Evolutionary conservation across 495 filamentous ascomycete genomes (phyloP).

Genomic region (Astrothelium subdiscretum): DNA sequence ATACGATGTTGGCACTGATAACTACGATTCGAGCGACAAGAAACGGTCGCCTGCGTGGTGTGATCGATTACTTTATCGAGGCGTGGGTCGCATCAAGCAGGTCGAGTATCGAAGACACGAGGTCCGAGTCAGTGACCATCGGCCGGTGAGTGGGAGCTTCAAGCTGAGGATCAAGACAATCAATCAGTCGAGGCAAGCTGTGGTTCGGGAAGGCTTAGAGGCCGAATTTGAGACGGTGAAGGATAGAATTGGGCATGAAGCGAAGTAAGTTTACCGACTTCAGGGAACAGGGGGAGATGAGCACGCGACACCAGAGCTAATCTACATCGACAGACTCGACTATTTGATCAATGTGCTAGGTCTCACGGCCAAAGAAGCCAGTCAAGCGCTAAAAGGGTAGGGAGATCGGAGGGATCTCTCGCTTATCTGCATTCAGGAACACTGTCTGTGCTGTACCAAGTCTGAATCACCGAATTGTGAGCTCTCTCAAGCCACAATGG

Average conservation of each 20-base stretch:
- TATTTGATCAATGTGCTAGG: slow-evolving; percentile 28
- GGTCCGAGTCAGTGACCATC: slow-evolving; percentile 79
- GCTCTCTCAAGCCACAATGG: neutral
- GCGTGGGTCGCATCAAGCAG: slow-evolving; percentile 71
- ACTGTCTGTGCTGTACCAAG: neutral
- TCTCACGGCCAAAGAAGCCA: slow-evolving; percentile 19
- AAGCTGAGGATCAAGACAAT: slow-evolving; percentile 72
- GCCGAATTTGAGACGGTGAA: slow-evolving; percentile 60
- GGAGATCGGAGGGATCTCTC: neutral
- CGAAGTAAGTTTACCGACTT: slow-evolving; percentile 39
- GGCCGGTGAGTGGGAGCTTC: slow-evolving; percentile 81
- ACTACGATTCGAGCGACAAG: slow-evolving; percentile 91
- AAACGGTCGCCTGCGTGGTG: slow-evolving; percentile 95
- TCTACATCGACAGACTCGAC: slow-evolving; percentile 16
- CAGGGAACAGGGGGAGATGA: neutral
- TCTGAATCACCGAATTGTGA: neutral
- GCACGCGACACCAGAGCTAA: neutral
- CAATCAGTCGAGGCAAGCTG: slow-evolving; percentile 47
- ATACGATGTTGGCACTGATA: slow-evolving; percentile 90
- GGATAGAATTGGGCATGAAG: slow-evolving; percentile 48
- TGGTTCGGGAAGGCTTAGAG: slow-evolving; percentile 58
- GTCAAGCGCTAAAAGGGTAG: neutral
- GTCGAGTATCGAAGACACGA: slow-evolving; percentile 81
- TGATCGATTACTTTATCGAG: slow-evolving; percentile 80
- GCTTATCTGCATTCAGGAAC: neutral